These are phyloP conservation scores for Antitrichia curtipendula DNA, from an alignment of 225 moss, liverwort and hornwort species.

Conservation along the genomic window DNA sequence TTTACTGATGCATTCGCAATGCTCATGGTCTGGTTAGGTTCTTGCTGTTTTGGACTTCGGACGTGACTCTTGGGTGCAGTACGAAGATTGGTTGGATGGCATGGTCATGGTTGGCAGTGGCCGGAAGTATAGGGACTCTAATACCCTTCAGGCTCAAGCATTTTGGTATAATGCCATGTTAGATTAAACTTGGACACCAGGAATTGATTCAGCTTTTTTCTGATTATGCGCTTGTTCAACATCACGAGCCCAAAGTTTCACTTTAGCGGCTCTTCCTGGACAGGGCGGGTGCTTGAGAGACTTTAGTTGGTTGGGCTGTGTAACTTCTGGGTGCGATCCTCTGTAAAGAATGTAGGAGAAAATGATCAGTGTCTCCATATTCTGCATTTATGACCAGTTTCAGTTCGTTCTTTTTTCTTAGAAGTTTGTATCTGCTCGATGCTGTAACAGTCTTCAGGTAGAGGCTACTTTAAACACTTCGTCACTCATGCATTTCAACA, in stretches of 20 bases:
- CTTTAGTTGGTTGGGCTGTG: neutral
- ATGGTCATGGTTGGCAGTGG: conserved; percentile 75
- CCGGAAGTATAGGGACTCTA: conserved; percentile 87
- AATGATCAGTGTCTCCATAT: neutral
- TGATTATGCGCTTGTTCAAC: neutral
- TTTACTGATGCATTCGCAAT: neutral
- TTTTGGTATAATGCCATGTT: conserved; percentile 78
- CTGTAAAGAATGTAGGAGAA: neutral
- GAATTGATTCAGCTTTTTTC: neutral
- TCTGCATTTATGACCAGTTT: neutral
- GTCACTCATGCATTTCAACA: neutral
- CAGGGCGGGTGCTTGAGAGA: neutral
- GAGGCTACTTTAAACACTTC: neutral
- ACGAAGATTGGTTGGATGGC: conserved; percentile 93
- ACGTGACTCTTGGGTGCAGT: conserved; percentile 89
- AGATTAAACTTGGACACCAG: conserved; percentile 1
- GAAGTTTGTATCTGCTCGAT: neutral
- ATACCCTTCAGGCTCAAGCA: conserved; percentile 78
- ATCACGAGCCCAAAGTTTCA: neutral
- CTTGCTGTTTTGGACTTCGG: conserved; percentile 85
- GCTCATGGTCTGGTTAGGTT: conserved; percentile 32
- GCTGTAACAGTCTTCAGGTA: neutral
- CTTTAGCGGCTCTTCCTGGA: neutral
- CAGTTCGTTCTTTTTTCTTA: neutral
- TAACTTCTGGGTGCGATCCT: neutral